A percentile compares a stretch with the other conserved stretches of the same genome.
These are phyloP conservation scores for Torulaspora delbrueckii DNA, from an alignment of 805 yeast species.

Conservation along the genomic window DNA sequence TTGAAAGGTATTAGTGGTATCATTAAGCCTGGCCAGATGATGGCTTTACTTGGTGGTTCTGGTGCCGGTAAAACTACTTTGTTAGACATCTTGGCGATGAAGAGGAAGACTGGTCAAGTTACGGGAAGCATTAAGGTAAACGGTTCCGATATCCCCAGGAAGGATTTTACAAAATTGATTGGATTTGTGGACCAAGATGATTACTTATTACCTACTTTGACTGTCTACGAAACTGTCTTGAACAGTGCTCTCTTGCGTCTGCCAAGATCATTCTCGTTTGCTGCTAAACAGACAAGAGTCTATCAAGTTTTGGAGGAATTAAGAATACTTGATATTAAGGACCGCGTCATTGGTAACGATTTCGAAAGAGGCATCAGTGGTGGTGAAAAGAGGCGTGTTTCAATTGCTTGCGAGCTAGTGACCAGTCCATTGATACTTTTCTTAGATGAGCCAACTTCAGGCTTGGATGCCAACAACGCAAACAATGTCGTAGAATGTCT, in stretches of 20 bases:
- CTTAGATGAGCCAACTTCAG: constrained; percentile 92
- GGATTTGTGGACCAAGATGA: constrained; percentile 98
- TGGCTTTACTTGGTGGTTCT: constrained; percentile 98
- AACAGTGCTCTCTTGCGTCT: constrained; percentile 85
- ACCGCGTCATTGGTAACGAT: constrained; percentile 82
- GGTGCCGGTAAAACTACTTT: constrained; percentile 98
- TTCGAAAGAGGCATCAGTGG: constrained; percentile 83
- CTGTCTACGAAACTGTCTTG: constrained; percentile 92
- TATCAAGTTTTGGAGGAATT: constrained; percentile 80
- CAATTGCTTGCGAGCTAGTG: constrained; percentile 89
- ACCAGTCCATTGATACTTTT: constrained; percentile 81
- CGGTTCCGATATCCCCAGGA: constrained; percentile 43
- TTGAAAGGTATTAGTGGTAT: constrained; percentile 65
- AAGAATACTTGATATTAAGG: constrained; percentile 76
- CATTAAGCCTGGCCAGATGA: constrained; percentile 79
- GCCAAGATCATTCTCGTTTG: constrained; percentile 72
- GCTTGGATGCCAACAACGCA: constrained; percentile 91
- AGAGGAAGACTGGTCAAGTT: constrained; percentile 69
- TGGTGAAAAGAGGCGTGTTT: constrained; percentile 83
- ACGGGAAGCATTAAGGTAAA: constrained; percentile 70
- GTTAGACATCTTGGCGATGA: constrained; percentile 84
- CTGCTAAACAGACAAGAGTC: constrained; percentile 72
- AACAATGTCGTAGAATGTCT: constrained; percentile 83
- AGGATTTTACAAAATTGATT: constrained; percentile 57
- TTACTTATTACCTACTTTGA: constrained; percentile 80